Evolutionary conservation across 2,329 filamentous ascomycete species (phyloP).

Genomic region (Rutstroemia sydowiana): DNA sequence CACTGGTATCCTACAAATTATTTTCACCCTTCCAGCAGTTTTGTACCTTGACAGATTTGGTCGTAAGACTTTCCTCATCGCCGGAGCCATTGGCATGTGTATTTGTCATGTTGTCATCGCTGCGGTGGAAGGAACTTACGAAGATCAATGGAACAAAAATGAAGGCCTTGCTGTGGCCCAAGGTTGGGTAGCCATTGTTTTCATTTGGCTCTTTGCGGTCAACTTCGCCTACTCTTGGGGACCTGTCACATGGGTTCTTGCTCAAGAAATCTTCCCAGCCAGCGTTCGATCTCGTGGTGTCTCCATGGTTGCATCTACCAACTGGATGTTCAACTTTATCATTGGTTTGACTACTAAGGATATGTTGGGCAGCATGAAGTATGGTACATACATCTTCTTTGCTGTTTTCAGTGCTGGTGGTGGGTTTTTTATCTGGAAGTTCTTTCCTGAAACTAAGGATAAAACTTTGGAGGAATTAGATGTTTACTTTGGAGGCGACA

Average conservation of each 20-base stretch:
- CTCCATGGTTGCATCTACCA: slow-evolving; percentile 36
- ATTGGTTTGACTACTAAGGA: slow-evolving; percentile 40
- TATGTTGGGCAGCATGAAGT: slow-evolving; percentile 36
- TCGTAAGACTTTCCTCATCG: slow-evolving; percentile 51
- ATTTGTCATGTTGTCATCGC: slow-evolving; percentile 52
- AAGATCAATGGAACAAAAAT: slow-evolving; percentile 31
- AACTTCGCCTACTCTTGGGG: slow-evolving; percentile 31
- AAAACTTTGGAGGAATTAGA: slow-evolving; percentile 47
- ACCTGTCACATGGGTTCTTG: slow-evolving; percentile 31
- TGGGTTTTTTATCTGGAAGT: slow-evolving; percentile 41
- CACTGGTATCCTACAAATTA: slow-evolving; percentile 60
- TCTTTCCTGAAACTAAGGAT: slow-evolving; percentile 48
- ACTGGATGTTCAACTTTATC: slow-evolving; percentile 41
- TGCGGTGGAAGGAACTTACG: slow-evolving; percentile 35
- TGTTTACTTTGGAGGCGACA: slow-evolving; percentile 31
- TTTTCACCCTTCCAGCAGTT: slow-evolving; percentile 57
- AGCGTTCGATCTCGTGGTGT: slow-evolving; percentile 34
- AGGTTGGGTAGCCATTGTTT: slow-evolving; percentile 34
- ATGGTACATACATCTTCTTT: slow-evolving; percentile 51
- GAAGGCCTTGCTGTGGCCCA: slow-evolving; percentile 18
- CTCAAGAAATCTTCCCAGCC: slow-evolving; percentile 35
- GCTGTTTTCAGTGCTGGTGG: slow-evolving; percentile 40
- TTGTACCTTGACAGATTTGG: slow-evolving; percentile 59
- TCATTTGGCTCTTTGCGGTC: slow-evolving; percentile 29
- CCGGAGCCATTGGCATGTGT: slow-evolving; percentile 60